Percentiles rank a stretch among this genome's conserved stretches.
Conservation (phyloP, 441 rosid species). For the Erodium texanum region DNA sequence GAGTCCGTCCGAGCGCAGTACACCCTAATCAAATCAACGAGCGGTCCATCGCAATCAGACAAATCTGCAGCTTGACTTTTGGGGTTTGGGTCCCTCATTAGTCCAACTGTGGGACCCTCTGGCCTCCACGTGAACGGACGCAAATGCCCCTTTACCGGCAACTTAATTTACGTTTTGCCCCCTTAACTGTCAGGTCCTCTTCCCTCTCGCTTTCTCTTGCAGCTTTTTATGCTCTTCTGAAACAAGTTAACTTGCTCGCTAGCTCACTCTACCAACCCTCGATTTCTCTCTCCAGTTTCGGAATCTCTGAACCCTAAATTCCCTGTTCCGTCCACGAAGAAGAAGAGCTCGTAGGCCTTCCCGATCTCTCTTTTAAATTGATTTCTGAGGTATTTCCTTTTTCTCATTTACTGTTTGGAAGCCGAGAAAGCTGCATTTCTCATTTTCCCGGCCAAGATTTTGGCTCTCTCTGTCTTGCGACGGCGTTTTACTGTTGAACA, state of each 20-base stretch:
- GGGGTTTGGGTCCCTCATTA: background rate
- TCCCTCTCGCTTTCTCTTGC: slow-evolving; percentile 7
- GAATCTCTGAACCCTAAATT: too few species aligned
- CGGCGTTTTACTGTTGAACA: too few species aligned
- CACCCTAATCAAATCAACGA: background rate
- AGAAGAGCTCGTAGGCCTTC: too few species aligned
- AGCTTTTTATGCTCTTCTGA: background rate
- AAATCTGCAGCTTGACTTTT: background rate
- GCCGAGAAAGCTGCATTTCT: background rate
- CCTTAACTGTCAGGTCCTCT: too few species aligned
- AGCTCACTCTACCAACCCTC: too few species aligned
- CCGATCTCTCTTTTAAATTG: too few species aligned
- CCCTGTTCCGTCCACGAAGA: too few species aligned
- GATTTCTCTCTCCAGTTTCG: too few species aligned
- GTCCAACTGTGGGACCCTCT: background rate
- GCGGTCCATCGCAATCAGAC: background rate
- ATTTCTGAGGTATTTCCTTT: too few species aligned
- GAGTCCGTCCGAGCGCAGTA: background rate
- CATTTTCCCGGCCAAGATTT: background rate
- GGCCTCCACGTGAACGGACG: background rate
- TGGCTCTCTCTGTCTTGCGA: background rate
- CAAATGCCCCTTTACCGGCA: background rate
- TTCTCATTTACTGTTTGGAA: background rate
- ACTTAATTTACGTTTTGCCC: background rate
- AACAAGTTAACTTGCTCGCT: background rate